These are phyloP conservation scores for Meira nashicola DNA, from an alignment of 1,284 basidiomycete genomes.

Conservation along the genomic window DNA sequence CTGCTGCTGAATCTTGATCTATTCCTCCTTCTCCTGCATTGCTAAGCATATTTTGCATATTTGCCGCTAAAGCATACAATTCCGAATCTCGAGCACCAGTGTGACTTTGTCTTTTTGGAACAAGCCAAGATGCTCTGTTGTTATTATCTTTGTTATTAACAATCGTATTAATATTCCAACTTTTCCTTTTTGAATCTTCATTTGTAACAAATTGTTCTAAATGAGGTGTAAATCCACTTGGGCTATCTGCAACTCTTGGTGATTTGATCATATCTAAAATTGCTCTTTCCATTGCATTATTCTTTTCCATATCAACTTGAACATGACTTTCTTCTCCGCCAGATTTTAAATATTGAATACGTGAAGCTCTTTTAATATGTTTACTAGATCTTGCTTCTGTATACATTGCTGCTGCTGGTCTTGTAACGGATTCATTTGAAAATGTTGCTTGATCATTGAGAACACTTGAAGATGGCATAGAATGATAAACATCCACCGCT, in stretches of 20 bases:
- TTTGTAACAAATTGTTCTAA: neutral
- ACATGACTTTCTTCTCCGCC: neutral
- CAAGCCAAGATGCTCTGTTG: slow-evolving; percentile 6
- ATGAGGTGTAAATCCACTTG: neutral
- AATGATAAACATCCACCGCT: neutral
- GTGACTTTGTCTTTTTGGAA: slow-evolving; percentile 5
- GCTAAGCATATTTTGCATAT: neutral
- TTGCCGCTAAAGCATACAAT: neutral
- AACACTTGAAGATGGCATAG: slow-evolving; percentile 5
- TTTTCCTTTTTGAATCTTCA: neutral
- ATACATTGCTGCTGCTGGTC: neutral
- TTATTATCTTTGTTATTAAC: neutral
- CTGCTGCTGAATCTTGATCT: neutral
- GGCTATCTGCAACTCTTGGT: neutral
- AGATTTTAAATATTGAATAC: neutral
- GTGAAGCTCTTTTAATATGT: slow-evolving; percentile 1
- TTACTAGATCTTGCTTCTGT: slow-evolving; percentile 2
- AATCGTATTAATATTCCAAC: neutral
- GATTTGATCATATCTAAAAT: neutral
- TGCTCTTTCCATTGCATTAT: neutral
- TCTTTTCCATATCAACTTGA: neutral
- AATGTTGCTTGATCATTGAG: neutral
- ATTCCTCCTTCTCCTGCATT: neutral
- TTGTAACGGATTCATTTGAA: neutral
- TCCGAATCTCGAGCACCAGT: neutral